Base-by-base conservation (phyloP, 2,329 filamentous ascomycete species). In the Monosporascus sp. region DNA sequence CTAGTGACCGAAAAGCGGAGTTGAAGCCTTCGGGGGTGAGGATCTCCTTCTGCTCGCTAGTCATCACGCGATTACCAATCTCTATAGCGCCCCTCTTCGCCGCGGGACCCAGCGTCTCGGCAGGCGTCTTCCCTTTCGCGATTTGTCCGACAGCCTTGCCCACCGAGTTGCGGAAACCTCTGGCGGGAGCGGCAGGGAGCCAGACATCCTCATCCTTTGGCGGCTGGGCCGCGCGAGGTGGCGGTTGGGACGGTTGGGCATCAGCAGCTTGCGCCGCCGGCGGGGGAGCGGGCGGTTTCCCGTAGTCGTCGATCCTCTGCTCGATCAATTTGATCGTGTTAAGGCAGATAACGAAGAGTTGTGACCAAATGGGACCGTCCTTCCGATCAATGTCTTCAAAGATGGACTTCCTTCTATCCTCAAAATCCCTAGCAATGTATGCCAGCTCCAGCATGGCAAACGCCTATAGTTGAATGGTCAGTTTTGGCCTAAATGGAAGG, bases 361-460 rank as follows among this genome's bases (percentile, higher is more conserved):
- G 91, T 8, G 85, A 84, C 89, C 91, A 96, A 60, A 89, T 86
- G 1, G 89, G 81, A 0, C 88, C 90, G 45, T 87, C 88, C 51
- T 84, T 83, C 55, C 91, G 87, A 61, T 96, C 90, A 56, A 96
- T 89, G 61, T 97, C 93, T 54, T 86, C 84, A 70, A 89, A 97
- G 52, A 97, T 90, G 20, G 84, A 82, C 68, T 87, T 89, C 50
- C 93, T 83, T 37, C 91, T 85, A n/a, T 84, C 79, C 17, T 86
- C 79, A 58, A 88, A 92, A 51, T 84, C 80, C 53, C 87, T 81
- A 38, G 89, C 86, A 61, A 97, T 96, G 52, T 89, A 79, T 31
- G 85, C 84, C 28, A 97, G 76, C 66, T 97, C 93, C 92, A 92
- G 96, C 70, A 96, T 88, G 17, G 93, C 92, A 68, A 95, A 96